Conservation (phyloP, 768 basidiomycete genomes). For the Trametes cingulata region DNA sequence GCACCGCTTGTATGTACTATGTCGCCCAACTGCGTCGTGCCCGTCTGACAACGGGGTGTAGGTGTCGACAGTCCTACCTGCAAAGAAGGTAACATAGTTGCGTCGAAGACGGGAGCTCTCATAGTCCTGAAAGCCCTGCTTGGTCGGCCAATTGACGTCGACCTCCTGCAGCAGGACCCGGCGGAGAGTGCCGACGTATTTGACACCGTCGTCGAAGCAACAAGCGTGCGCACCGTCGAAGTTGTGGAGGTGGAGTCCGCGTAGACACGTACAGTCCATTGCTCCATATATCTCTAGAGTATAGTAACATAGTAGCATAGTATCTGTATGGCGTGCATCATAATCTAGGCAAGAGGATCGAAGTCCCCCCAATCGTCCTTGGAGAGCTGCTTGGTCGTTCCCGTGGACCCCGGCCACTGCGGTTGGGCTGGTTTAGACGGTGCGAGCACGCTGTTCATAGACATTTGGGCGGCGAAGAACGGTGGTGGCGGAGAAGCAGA, state of each 20-base stretch:
- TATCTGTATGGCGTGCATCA: background rate
- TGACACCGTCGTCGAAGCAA: slow-evolving; percentile 58
- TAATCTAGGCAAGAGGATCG: slow-evolving; percentile 63
- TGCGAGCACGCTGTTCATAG: slow-evolving; percentile 54
- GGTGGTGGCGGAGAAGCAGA: slow-evolving; percentile 29
- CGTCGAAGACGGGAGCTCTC: slow-evolving; percentile 73
- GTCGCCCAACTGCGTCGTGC: background rate
- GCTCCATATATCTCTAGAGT: slow-evolving; percentile 7
- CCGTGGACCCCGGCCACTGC: slow-evolving; percentile 37
- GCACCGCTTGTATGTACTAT: slow-evolving; percentile 56
- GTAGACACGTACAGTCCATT: slow-evolving; percentile 8
- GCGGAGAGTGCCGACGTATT: slow-evolving; percentile 28
- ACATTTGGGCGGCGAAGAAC: slow-evolving; percentile 25
- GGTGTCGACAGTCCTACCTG: slow-evolving; percentile 70
- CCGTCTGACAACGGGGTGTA: slow-evolving; percentile 29
- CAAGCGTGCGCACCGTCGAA: slow-evolving; percentile 44
- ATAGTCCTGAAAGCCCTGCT: slow-evolving; percentile 66
- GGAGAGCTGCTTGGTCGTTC: slow-evolving; percentile 47
- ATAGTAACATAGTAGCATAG: slow-evolving; percentile 7
- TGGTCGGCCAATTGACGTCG: slow-evolving; percentile 40
- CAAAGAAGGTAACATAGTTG: slow-evolving; percentile 70
- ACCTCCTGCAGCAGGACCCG: slow-evolving; percentile 32
- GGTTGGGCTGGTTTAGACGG: slow-evolving; percentile 65
- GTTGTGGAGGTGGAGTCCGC: slow-evolving; percentile 50
- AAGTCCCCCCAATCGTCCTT: slow-evolving; percentile 82